A percentile compares a stretch with the other conserved stretches of the same genome.
Conservation (phyloP, 805 yeast species). For the Ogataea pignaliae region DNA sequence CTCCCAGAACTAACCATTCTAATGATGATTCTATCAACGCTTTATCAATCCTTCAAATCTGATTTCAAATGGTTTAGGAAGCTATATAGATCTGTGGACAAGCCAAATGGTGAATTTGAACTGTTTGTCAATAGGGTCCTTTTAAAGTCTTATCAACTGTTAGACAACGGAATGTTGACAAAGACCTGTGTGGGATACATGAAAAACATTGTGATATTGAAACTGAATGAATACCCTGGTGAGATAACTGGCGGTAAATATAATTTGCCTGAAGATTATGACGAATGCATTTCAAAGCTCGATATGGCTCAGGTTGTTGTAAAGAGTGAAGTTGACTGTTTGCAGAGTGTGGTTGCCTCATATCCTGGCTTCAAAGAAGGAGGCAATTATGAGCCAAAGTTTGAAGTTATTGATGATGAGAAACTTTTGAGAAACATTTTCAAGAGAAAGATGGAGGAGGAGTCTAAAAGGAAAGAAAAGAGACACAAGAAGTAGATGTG, state of each 20-base stretch:
- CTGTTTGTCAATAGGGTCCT: constrained; percentile 43
- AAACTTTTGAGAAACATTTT: constrained; percentile 55
- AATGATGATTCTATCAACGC: constrained; percentile 45
- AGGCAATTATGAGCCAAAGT: constrained; percentile 25
- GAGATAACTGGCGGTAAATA: constrained; percentile 9
- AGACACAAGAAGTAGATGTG: constrained; percentile 27
- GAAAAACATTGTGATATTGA: constrained; percentile 27
- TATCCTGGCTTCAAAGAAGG: constrained; percentile 18
- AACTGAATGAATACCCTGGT: constrained; percentile 47
- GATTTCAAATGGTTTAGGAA: constrained; percentile 30
- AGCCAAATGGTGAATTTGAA: constrained; percentile 24
- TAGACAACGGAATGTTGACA: constrained; percentile 50
- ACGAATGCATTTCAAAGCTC: constrained; percentile 17
- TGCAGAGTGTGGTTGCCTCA: constrained; percentile 34
- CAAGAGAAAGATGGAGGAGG: constrained; percentile 41
- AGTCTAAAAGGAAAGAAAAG: constrained; percentile 19
- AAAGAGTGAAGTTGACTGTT: constrained; percentile 49
- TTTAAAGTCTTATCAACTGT: constrained; percentile 57
- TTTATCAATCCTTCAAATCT: constrained; percentile 28
- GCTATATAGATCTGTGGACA: constrained; percentile 17
- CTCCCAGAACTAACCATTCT: constrained; percentile 54
- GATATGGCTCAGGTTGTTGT: constrained; percentile 54
- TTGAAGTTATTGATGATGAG: constrained; percentile 49
- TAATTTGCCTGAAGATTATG: constrained; percentile 14
- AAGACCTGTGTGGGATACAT: constrained; percentile 26